These are phyloP conservation scores for Vanilla planifolia DNA, from an alignment of 106 monocot species.

Conservation along the genomic window DNA sequence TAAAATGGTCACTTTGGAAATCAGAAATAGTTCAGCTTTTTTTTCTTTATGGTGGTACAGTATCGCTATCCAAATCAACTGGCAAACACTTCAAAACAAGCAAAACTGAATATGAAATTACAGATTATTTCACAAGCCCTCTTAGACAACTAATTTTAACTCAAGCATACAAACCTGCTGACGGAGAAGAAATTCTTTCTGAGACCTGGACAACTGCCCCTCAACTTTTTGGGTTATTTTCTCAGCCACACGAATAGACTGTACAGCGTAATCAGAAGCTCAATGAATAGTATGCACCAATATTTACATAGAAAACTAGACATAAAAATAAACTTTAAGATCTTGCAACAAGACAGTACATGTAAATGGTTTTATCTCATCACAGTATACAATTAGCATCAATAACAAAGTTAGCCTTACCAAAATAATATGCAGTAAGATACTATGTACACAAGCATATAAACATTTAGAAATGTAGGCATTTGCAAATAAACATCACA, in stretches of 20 bases:
- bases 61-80: too few relatives aligned
- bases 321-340: neutral
- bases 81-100: too few relatives aligned
- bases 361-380: neutral
- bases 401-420: neutral
- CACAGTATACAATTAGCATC: neutral
- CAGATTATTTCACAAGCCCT: too few relatives aligned
- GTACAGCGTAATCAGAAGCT: conserved; percentile 11
- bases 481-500: too few relatives aligned
- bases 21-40: neutral
- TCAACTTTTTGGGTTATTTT: conserved; percentile 99
- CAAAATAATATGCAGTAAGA: too few relatives aligned
- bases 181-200: conserved; percentile 96
- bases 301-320: neutral
- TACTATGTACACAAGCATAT: too few relatives aligned
- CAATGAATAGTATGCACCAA: conserved; percentile 9
- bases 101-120: too few relatives aligned
- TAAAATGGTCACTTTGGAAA: neutral
- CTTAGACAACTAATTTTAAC: too few relatives aligned
- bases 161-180: conserved; percentile 66
- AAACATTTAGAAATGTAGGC: too few relatives aligned
- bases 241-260: conserved; percentile 98
- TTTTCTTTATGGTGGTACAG: neutral
- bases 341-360: neutral
- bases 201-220: conserved; percentile 94